Base-by-base conservation (phyloP, 1,139 yeast species). In the Saccharomyces hybrid region DNA sequence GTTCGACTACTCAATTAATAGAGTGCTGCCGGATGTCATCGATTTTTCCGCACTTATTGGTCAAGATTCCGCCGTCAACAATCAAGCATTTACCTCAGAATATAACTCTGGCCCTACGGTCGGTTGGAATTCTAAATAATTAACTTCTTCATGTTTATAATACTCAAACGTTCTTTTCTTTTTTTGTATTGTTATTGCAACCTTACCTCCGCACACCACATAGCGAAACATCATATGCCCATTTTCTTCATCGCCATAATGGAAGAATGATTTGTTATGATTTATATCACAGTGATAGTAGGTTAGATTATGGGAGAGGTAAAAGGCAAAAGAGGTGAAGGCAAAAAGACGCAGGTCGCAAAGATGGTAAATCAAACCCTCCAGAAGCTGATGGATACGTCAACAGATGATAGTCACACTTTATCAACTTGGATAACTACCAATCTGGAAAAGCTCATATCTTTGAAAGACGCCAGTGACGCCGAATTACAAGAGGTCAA, bases 381-480 rank as follows among this genome's bases (percentile, higher is more conserved):
- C 23, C 8, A 19, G 13, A 19, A 38, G 9, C 7, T 38, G n/a
- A 38, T 53, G 25, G 16, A 34, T 5, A 16, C 34, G 0, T 57
- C 62, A 19, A 26, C 48, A 3, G 31, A 54, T 7, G 61, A 61
- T 50, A 59, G 62, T 44, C 61, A 60, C 34, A 57, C 53, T 34
- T 52, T 64, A 3, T 57, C 59, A 25, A 50, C 60, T 5, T 64
- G 68, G 68, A 47, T 58, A 2, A 56, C 58, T 4, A 32, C 44
- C 19, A 56, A 59, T 5, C 55, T 62, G 27, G 62, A 62, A 52
- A 47, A 48, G 14, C 9, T 49, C 2, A 49, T 58, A 7, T 54
- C 54, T 31, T 34, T 52, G 23, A 48, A 46, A n/a, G 50, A 55
- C n/a, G 7, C 31, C 26, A 14, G 34, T 2, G 49, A 51, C 7